A percentile compares a stretch with the other conserved stretches of the same genome.
These are phyloP conservation scores for Fusarium protoensiforme DNA, from an alignment of 2,329 filamentous ascomycete genomes.

Conservation along the genomic window DNA sequence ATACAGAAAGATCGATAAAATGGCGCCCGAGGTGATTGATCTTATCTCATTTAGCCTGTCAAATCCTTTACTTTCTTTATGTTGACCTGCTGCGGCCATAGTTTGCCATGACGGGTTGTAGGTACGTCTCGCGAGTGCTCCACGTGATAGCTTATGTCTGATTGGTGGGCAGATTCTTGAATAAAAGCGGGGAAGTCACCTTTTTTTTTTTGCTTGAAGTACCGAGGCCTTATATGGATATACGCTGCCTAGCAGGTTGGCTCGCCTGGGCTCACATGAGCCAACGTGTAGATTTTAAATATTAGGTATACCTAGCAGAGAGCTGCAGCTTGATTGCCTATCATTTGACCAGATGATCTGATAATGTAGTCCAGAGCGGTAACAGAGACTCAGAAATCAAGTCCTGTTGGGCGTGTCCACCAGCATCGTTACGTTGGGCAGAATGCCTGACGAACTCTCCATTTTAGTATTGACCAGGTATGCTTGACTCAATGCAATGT, in stretches of 20 bases:
- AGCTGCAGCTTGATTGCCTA: no score
- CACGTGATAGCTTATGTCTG: no score
- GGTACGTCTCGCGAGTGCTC: no score
- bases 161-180: no score
- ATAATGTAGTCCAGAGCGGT: not conserved
- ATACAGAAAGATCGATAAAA: constrained; percentile 20
- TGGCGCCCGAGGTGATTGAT: constrained; percentile 50
- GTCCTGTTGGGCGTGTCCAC: not conserved
- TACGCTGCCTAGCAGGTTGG: no score
- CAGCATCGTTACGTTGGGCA: not conserved
- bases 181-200: no score
- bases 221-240: no score
- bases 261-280: no score
- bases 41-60: constrained; percentile 52
- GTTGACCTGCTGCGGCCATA: not conserved
- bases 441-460: not conserved
- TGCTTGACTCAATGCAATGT: not conserved
- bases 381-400: not conserved
- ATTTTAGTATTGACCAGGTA: not conserved
- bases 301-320: no score
- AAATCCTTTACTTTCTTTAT: not conserved
- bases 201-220: no score
- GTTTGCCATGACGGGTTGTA: not conserved
- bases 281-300: no score
- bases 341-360: no score